A percentile compares a stretch with the other conserved stretches of the same genome.
Evolutionary conservation across 2,329 filamentous ascomycete genomes (phyloP).

Genomic region (Sphaerostilbella broomeana): DNA sequence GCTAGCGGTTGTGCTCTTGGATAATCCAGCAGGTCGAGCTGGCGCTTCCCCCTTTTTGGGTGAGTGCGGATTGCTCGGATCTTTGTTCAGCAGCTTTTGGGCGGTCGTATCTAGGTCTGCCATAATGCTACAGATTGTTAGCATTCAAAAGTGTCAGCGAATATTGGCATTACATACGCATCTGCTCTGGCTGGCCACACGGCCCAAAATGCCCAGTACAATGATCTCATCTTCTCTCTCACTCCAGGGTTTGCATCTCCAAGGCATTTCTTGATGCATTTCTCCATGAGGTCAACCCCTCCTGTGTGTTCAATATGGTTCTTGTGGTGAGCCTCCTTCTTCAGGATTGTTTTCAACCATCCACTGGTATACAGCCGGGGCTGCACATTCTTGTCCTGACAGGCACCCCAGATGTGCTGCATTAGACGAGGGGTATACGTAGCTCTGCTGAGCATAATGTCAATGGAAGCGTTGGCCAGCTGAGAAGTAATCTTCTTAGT

Average conservation of each 20-base stretch:
- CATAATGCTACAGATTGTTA: constrained; percentile 56
- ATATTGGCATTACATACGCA: constrained; percentile 42
- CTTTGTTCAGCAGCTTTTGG: constrained; percentile 73
- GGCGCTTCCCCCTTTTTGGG: constrained; percentile 43
- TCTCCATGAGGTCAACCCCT: constrained; percentile 76
- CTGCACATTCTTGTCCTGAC: constrained; percentile 89
- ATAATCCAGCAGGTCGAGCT: constrained; percentile 52
- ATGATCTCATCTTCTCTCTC: constrained; percentile 74
- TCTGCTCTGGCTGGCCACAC: constrained; percentile 76
- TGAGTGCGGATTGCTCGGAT: constrained; percentile 72
- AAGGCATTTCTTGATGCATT: constrained; percentile 84
- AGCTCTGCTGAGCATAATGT: constrained; percentile 69
- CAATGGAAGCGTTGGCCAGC: constrained; percentile 73
- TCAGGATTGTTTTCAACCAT: constrained; percentile 80
- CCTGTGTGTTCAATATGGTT: constrained; percentile 76
- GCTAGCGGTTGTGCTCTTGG: constrained; percentile 51
- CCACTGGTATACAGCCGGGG: constrained; percentile 70
- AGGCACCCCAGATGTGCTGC: constrained; percentile 76
- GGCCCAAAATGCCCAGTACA: constrained; percentile 76
- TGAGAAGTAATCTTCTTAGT: constrained; percentile 92
- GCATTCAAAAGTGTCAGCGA: neutral
- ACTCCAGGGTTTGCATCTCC: constrained; percentile 84
- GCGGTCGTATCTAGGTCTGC: constrained; percentile 69
- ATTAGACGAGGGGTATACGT: constrained; percentile 75
- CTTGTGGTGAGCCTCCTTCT: constrained; percentile 72